Conservation (phyloP, 305 asterid genomes). For the Fraxinus sp. region DNA sequence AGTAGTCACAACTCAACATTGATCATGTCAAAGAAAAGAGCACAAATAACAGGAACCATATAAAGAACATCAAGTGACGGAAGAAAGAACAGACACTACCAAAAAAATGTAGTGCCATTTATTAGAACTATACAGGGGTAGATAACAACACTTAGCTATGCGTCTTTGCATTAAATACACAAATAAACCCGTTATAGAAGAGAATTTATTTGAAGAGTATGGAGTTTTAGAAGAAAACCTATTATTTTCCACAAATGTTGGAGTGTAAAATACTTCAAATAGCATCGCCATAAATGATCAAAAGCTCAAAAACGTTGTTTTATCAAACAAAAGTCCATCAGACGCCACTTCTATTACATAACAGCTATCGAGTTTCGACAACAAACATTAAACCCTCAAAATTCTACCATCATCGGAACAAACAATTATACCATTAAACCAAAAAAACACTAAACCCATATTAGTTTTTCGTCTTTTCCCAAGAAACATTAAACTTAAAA, state of each 20-base stretch:
- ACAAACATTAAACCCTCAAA: neutral
- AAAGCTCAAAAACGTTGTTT: neutral
- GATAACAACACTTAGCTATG: slow-evolving; percentile 8
- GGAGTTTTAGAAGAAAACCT: neutral
- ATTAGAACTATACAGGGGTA: neutral
- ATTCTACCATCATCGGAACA: neutral
- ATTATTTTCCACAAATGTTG: neutral
- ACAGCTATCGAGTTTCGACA: neutral
- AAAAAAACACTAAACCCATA: neutral
- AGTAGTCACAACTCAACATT: neutral
- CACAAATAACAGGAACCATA: neutral
- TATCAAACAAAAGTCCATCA: neutral
- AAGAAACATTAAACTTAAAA: neutral
- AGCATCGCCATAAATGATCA: neutral
- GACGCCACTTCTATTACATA: neutral
- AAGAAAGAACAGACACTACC: neutral
- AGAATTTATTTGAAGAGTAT: neutral
- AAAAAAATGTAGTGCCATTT: neutral
- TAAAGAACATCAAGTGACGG: neutral
- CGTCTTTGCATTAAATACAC: slow-evolving; percentile 15
- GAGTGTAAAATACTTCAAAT: neutral
- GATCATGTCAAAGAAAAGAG: slow-evolving; percentile 7
- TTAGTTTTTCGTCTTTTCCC: neutral
- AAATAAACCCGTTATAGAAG: slow-evolving; percentile 15
- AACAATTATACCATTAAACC: neutral